Percentiles rank a stretch among this genome's conserved stretches.
These are phyloP conservation scores for Suillus plorans DNA, from an alignment of 768 basidiomycete genomes.

Conservation along the genomic window DNA sequence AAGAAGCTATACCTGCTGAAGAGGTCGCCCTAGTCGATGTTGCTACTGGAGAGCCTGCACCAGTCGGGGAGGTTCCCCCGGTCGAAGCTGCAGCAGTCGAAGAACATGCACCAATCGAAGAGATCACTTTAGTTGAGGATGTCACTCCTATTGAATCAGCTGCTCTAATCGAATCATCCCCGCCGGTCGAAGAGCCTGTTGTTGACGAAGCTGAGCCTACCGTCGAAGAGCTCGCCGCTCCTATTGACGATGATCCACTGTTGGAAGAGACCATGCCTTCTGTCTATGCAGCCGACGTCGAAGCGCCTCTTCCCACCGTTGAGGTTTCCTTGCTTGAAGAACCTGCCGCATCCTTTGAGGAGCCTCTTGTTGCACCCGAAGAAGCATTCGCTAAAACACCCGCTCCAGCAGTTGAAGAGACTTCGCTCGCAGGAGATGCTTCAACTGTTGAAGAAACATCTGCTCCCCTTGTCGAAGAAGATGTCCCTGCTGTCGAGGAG, in stretches of 20 bases:
- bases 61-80: neutral
- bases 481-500: neutral
- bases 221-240: neutral
- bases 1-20: neutral
- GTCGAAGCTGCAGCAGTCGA: neutral
- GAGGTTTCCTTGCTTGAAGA: no score
- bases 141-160: neutral
- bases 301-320: neutral
- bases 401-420: neutral
- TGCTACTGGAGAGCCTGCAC: neutral
- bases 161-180: neutral
- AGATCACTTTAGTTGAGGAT: neutral
- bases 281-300: neutral
- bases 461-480: neutral
- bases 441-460: neutral
- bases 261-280: neutral
- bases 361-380: constrained; percentile 4
- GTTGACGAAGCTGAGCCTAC: neutral
- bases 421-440: neutral
- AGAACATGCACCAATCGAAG: neutral
- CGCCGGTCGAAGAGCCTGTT: neutral
- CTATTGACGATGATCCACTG: neutral
- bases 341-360: neutral
- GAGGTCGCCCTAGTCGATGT: neutral
- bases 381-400: neutral